Conservation (phyloP, 495 filamentous ascomycete species). For the Neurospora discreta region DNA sequence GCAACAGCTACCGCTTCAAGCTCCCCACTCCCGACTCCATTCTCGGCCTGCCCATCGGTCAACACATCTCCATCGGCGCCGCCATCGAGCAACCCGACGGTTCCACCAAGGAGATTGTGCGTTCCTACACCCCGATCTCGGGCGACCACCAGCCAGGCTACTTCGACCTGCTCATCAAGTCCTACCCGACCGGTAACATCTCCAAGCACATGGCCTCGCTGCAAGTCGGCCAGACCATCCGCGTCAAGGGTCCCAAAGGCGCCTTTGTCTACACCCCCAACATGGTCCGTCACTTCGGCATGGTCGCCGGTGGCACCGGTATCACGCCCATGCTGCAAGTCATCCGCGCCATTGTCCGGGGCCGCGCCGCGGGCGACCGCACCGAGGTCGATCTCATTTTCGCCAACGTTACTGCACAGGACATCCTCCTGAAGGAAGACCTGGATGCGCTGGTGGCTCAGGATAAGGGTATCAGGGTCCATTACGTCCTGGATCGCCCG, state of each 20-base stretch:
- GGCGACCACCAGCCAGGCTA: slow-evolving; percentile 85
- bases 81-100: slow-evolving; percentile 52
- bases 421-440: slow-evolving; percentile 88
- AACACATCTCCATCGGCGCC: slow-evolving; percentile 93
- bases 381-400: slow-evolving; percentile 92
- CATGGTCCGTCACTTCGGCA: slow-evolving; percentile 88
- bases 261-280: slow-evolving; percentile 94
- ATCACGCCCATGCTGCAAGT: slow-evolving; percentile 98
- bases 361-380: slow-evolving; percentile 64
- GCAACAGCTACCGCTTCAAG: slow-evolving; percentile 71
- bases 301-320: slow-evolving; percentile 95
- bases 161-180: slow-evolving; percentile 96
- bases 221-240: slow-evolving; percentile 74
- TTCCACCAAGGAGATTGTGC: slow-evolving; percentile 74
- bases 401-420: slow-evolving; percentile 86
- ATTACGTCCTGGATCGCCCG: slow-evolving; percentile 96
- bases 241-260: slow-evolving; percentile 85
- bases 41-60: slow-evolving; percentile 92
- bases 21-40: slow-evolving; percentile 68
- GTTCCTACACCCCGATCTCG: slow-evolving; percentile 94
- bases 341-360: slow-evolving; percentile 78
- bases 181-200: slow-evolving; percentile 94
- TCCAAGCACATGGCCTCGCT: slow-evolving; percentile 78
- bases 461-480: slow-evolving; percentile 69
- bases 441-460: slow-evolving; percentile 65